A percentile compares a stretch with the other conserved stretches of the same genome.
phyloP scores from a whole-genome alignment of 1,284 basidiomycete species.

The Malassezia dermatis region DNA sequence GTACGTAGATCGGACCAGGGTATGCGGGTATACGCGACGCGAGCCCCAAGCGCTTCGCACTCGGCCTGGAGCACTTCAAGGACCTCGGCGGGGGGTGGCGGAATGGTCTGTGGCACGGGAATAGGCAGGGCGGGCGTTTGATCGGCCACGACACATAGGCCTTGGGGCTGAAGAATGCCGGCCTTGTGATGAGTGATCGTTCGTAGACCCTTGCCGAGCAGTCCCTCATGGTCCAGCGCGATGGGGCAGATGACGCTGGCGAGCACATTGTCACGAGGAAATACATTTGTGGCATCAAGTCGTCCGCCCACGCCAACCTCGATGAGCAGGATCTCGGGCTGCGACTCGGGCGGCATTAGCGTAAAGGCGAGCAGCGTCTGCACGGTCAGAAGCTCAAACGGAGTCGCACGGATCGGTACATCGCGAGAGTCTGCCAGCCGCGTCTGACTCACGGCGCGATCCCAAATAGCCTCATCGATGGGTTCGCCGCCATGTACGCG shows the following conservation, averaged over 20 bases:
- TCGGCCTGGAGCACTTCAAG: neutral
- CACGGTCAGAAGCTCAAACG: slow-evolving; percentile 51
- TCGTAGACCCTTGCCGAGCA: slow-evolving; percentile 66
- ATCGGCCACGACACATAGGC: slow-evolving; percentile 62
- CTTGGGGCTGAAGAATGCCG: slow-evolving; percentile 62
- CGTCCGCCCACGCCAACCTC: slow-evolving; percentile 93
- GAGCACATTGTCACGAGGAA: slow-evolving; percentile 59
- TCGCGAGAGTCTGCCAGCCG: slow-evolving; percentile 51
- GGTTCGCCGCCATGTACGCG: slow-evolving; percentile 56
- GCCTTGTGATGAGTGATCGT: slow-evolving; percentile 76
- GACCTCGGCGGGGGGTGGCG: neutral
- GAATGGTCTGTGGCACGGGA: neutral
- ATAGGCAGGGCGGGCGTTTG: slow-evolving; percentile 16
- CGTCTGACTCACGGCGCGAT: slow-evolving; percentile 53
- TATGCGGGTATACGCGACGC: slow-evolving; percentile 2
- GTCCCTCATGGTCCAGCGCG: slow-evolving; percentile 82
- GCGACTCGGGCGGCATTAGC: slow-evolving; percentile 36
- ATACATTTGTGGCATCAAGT: slow-evolving; percentile 82
- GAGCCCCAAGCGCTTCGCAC: neutral
- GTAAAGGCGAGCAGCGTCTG: slow-evolving; percentile 42
- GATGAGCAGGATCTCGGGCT: slow-evolving; percentile 69
- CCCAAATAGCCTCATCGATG: slow-evolving; percentile 55
- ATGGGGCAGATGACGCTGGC: slow-evolving; percentile 74
- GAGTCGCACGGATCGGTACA: slow-evolving; percentile 24
- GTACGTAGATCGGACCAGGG: neutral